Conservation (phyloP, 2,329 filamentous ascomycete species). For the Westerdykella sp. region DNA sequence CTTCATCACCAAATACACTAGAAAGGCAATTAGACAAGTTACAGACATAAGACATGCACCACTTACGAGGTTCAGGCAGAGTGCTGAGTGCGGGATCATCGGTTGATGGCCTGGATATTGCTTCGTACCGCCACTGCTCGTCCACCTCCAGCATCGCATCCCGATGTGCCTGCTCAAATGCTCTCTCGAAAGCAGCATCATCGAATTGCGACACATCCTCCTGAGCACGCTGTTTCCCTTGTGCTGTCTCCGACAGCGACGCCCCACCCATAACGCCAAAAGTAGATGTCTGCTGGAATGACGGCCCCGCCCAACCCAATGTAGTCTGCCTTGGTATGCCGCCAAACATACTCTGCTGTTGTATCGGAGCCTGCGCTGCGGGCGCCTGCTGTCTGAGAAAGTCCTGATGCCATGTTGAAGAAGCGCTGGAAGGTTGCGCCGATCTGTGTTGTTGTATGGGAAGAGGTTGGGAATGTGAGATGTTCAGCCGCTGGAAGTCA, state of each 20-base stretch:
- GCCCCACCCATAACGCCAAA: constrained; percentile 15
- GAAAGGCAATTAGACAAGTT: too few species aligned
- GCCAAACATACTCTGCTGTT: constrained; percentile 23
- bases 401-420: constrained; percentile 54
- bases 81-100: too few species aligned
- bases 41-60: too few species aligned
- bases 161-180: constrained; percentile 46
- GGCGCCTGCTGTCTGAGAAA: constrained; percentile 45
- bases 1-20: constrained; percentile 27
- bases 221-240: constrained; percentile 30
- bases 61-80: too few species aligned
- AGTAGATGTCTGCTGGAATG: constrained; percentile 19
- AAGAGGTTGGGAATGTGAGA: constrained; percentile 38
- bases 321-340: constrained; percentile 25
- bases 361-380: constrained; percentile 23
- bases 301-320: constrained; percentile 19
- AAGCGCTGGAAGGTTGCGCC: constrained; percentile 27
- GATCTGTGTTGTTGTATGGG: constrained; percentile 44
- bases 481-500: constrained; percentile 46
- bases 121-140: not conserved
- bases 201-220: constrained; percentile 43
- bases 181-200: constrained; percentile 50
- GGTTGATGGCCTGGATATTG: not conserved
- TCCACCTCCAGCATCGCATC: constrained; percentile 28
- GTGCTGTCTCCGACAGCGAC: constrained; percentile 19